Evolutionary conservation across 495 filamentous ascomycete species (phyloP), one percentile per base, ranked within the genome.

Genomic region (Penicillium manginii): DNA sequence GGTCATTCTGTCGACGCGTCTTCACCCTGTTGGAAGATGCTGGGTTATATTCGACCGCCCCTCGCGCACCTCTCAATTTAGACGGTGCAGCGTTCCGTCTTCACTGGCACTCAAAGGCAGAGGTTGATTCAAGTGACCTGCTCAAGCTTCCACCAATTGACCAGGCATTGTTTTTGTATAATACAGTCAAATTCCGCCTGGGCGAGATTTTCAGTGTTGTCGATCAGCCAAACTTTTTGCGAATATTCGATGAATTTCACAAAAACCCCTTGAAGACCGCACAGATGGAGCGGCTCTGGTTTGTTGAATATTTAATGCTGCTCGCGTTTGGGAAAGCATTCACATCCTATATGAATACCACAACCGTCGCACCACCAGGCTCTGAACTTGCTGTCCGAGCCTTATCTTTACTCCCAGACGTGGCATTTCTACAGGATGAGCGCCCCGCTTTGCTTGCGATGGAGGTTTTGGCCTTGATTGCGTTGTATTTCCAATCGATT

Each of bases 161-260:
- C 12, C 21, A 50, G 1, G 21, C 46, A 15, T 23, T 50, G 12
- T 15, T 50, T 19, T 31, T 50, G 21, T 50, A 50, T 9, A 50
- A 50, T 31, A 50, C 21, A 1, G 46, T 50, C 5, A 50, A 50
- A 19, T 50, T 50, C n/a, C 46, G 46, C 19, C 46, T 50, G 7
- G 46, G 46, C 12, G 46, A 50, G 46, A 22, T 50, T 26, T 50
- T 50, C 29, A 31, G 46, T 15, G 29, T 50, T 50, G 46, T 50
- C 7, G 46, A 50, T 26, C 19, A 50, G n/a, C 29, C 11, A 4
- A 50, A 14, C 19, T 50, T 50, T 14, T 26, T 50, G 46, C 22
- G 8, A 10, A 4, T 1, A 11, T 37, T 37, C 33, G 1, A 37
- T 15, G 33, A 37, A 2, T 37, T 37, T 37, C 33, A 37, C 33